These are phyloP conservation scores for Neofusicoccum sp. DNA, from an alignment of 2,329 filamentous ascomycete species.

Conservation along the genomic window DNA sequence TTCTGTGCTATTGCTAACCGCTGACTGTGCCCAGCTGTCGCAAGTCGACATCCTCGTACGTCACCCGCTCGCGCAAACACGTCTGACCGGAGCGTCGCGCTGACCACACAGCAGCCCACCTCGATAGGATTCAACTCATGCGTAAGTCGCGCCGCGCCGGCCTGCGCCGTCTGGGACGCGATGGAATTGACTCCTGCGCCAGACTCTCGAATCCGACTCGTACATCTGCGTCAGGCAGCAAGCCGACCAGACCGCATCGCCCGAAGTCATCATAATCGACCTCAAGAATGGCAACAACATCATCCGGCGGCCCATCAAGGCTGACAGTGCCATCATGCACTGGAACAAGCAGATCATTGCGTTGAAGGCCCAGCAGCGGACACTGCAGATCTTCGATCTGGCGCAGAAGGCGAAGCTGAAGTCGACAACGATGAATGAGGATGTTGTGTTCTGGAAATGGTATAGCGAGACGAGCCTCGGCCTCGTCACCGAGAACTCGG, in stretches of 20 bases:
- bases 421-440: constrained; percentile 93
- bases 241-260: constrained; percentile 72
- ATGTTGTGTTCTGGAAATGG: constrained; percentile 99
- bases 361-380: constrained; percentile 89
- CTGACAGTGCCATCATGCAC: constrained; percentile 99
- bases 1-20: constrained; percentile 33
- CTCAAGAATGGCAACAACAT: constrained; percentile 98
- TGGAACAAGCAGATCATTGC: constrained; percentile 96
- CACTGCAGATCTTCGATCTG: constrained; percentile 96
- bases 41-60: constrained; percentile 53
- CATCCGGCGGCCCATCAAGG: constrained; percentile 93
- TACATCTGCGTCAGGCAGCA: constrained; percentile 96
- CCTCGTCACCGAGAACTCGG: constrained; percentile 84
- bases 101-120: constrained; percentile 53
- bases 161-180: background rate
- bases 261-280: constrained; percentile 96
- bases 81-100: constrained; percentile 24
- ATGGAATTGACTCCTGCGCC: constrained; percentile 25
- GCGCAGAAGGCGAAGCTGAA: constrained; percentile 93
- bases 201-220: constrained; percentile 98
- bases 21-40: constrained; percentile 42
- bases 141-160: constrained; percentile 55
- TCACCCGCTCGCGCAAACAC: constrained; percentile 24
- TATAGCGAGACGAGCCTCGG: constrained; percentile 87
- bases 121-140: constrained; percentile 88